Evolutionary conservation across 2,329 filamentous ascomycete species (phyloP).

Genomic region (Rhynchosporium agropyri): DNA sequence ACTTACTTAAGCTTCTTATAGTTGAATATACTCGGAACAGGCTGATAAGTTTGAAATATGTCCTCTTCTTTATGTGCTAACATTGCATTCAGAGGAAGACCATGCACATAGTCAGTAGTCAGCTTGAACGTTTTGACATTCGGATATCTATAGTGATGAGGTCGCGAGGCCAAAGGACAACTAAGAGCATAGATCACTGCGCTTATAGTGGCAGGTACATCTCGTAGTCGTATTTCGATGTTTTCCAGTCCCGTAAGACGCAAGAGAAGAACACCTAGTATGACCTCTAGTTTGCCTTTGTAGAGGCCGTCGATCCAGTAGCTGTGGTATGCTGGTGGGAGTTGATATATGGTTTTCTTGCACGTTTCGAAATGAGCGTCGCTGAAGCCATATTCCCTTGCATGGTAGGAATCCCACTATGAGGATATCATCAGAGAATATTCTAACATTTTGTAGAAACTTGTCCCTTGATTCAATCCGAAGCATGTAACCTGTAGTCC

Average conservation of each 20-base stretch:
- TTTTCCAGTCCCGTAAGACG: constrained; percentile 5
- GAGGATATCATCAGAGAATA: not conserved
- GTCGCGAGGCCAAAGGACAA: not conserved
- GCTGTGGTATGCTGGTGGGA: not conserved
- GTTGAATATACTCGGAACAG: constrained; percentile 9
- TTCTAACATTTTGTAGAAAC: not conserved
- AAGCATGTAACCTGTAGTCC: too few relatives aligned
- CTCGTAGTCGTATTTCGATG: constrained; percentile 21
- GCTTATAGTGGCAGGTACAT: not conserved
- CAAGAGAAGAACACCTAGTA: constrained; percentile 17
- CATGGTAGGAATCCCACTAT: constrained; percentile 18
- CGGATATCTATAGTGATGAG: constrained; percentile 2
- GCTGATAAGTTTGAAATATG: constrained; percentile 6
- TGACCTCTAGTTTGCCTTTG: constrained; percentile 19
- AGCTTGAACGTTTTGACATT: constrained; percentile 8
- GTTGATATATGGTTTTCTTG: constrained; percentile 5
- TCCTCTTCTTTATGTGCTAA: not conserved
- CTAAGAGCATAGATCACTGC: constrained; percentile 19
- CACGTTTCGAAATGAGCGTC: not conserved
- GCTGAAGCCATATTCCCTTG: constrained; percentile 21
- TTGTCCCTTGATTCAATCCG: not conserved
- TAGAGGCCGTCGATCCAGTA: constrained; percentile 12
- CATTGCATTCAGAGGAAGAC: not conserved
- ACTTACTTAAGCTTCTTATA: constrained; percentile 9
- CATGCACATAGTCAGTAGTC: not conserved